phyloP scores from a whole-genome alignment of 2,329 filamentous ascomycete genomes.

The Lasiodiplodia hormozganensis region DNA sequence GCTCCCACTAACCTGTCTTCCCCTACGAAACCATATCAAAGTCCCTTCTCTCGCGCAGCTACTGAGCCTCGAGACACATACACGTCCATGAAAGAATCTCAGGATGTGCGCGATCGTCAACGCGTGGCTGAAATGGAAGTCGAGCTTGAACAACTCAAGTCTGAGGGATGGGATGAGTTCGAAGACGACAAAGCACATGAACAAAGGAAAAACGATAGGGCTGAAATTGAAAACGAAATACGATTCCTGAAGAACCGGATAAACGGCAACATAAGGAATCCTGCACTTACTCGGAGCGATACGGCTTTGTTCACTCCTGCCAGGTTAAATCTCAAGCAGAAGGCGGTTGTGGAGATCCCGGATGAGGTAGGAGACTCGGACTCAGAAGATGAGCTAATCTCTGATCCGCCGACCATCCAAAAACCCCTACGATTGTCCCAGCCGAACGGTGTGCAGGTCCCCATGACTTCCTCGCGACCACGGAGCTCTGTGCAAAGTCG shows the following conservation, averaged over 20 bases:
- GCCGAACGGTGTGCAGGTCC: conserved; percentile 40
- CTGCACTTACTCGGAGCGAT: conserved; percentile 30
- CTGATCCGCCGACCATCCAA: conserved; percentile 31
- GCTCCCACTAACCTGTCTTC: conserved; percentile 44
- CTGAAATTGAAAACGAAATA: conserved; percentile 30
- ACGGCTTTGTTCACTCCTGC: conserved; percentile 40
- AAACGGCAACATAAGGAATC: conserved; percentile 33
- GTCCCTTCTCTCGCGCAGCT: conserved; percentile 37
- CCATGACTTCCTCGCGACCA: conserved; percentile 47
- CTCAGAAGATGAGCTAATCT: conserved; percentile 41
- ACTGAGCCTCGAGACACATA: conserved; percentile 53
- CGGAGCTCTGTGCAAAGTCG: conserved; percentile 24
- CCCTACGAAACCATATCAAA: conserved; percentile 42
- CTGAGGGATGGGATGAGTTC: conserved; percentile 30
- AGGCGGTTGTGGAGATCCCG: conserved; percentile 33
- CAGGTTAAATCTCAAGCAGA: conserved; percentile 17
- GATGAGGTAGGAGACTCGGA: conserved; percentile 35
- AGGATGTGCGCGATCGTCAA: conserved; percentile 45
- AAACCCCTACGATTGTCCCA: conserved; percentile 31
- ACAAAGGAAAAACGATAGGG: conserved; percentile 35
- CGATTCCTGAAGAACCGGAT: background rate
- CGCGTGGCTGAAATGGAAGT: conserved; percentile 29
- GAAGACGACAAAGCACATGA: conserved; percentile 37
- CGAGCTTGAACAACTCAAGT: conserved; percentile 15
- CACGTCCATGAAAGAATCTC: conserved; percentile 53